Conservation (phyloP, 1,284 basidiomycete species). For the Pseudozyma thailandica region DNA sequence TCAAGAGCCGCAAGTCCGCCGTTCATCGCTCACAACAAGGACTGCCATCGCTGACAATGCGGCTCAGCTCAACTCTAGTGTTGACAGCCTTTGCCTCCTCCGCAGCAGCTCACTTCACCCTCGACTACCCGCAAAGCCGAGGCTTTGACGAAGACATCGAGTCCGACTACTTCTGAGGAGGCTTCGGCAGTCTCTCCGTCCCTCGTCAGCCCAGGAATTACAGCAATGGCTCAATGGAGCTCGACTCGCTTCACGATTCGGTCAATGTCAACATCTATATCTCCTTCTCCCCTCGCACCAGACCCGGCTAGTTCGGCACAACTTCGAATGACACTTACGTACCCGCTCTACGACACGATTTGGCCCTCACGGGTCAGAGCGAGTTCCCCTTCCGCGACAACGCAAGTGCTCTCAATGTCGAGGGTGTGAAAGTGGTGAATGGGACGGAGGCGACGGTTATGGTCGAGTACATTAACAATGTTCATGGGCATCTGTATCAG, state of each 20-base stretch:
- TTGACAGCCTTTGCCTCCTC: constrained; percentile 17
- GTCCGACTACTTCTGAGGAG: constrained; percentile 42
- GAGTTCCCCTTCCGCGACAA: constrained; percentile 48
- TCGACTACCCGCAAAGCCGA: constrained; percentile 34
- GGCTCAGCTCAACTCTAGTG: neutral
- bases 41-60: constrained; percentile 11
- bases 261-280: constrained; percentile 50
- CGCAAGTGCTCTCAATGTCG: constrained; percentile 6
- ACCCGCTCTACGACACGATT: constrained; percentile 18
- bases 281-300: constrained; percentile 22
- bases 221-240: constrained; percentile 30
- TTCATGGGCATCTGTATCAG: constrained; percentile 47
- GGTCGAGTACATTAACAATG: constrained; percentile 43
- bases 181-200: constrained; percentile 28
- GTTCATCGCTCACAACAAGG: too few species aligned
- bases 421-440: constrained; percentile 1
- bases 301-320: constrained; percentile 19
- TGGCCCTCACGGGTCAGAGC: constrained; percentile 24
- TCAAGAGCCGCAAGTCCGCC: too few species aligned
- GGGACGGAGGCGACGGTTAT: constrained; percentile 38
- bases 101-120: constrained; percentile 30
- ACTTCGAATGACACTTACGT: neutral
- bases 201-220: constrained; percentile 40
- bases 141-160: constrained; percentile 51
- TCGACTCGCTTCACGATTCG: constrained; percentile 45